These are phyloP conservation scores for Flaveria ramosissima DNA, from an alignment of 129 eudicot genomes.

Conservation along the genomic window DNA sequence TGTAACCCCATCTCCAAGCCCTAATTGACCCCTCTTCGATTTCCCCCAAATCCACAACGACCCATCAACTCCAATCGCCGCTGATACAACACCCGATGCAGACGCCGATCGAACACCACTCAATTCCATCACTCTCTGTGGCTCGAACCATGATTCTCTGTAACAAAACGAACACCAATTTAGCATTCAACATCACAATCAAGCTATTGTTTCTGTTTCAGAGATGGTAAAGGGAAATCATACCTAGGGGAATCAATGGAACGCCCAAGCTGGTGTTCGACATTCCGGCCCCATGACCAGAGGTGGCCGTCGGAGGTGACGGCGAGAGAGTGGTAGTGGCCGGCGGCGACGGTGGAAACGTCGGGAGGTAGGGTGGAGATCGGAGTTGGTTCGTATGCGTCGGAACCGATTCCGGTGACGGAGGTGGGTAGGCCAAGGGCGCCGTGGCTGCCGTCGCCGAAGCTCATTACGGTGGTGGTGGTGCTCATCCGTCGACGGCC, in stretches of 20 bases:
- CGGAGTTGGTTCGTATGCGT: conserved; percentile 83
- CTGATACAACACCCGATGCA: conserved; percentile 93
- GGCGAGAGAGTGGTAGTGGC: conserved; percentile 94
- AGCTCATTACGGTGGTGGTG: conserved; percentile 62
- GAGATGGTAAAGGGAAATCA: no score
- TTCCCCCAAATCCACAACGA: conserved; percentile 92
- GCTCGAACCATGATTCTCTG: conserved; percentile 82
- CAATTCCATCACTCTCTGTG: conserved; percentile 67
- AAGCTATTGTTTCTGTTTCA: no score
- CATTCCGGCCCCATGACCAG: conserved; percentile 99
- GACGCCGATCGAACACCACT: conserved; percentile 54
- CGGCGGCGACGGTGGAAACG: conserved; percentile 71
- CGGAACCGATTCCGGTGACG: conserved; percentile 46
- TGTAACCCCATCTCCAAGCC: conserved; percentile 69
- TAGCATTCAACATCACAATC: no score
- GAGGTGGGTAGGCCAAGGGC: conserved; percentile 70
- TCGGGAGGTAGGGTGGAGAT: conserved; percentile 67
- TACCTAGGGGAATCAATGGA: conserved; percentile 42
- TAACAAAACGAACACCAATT: conserved; percentile 13
- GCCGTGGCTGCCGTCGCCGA: conserved; percentile 86
- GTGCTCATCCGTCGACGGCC: conserved; percentile 47
- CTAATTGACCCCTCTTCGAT: conserved; percentile 91
- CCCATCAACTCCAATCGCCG: conserved; percentile 71
- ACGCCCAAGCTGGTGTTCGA: conserved; percentile 81
- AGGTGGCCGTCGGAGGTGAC: conserved; percentile 70